A percentile compares a stretch with the other conserved stretches of the same genome.
phyloP scores from a whole-genome alignment of 768 basidiomycete species.

The Mrakia blollopis region DNA sequence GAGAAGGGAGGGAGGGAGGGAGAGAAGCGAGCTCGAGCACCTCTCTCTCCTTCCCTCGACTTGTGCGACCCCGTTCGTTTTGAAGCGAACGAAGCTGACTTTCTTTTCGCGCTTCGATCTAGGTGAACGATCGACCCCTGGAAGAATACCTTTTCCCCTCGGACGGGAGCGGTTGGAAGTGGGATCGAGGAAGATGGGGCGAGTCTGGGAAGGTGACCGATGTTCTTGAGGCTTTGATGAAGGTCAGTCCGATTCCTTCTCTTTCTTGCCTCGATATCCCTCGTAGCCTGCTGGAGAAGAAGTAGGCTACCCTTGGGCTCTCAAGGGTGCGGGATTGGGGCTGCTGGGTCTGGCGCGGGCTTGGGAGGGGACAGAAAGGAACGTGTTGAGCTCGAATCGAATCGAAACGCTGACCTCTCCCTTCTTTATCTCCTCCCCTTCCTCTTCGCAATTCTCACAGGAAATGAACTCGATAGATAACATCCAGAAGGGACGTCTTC shows the following conservation, averaged over 20 bases:
- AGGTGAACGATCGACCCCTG: constrained; percentile 72
- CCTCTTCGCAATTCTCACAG: constrained; percentile 46
- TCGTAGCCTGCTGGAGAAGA: too few species aligned
- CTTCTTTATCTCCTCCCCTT: neutral
- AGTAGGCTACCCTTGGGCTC: too few species aligned
- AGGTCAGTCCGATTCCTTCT: constrained; percentile 51
- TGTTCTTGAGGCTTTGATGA: constrained; percentile 75
- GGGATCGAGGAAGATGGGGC: constrained; percentile 90
- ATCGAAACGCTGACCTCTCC: neutral
- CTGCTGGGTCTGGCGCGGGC: neutral
- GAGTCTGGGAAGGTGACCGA: constrained; percentile 75
- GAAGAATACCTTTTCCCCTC: constrained; percentile 69
- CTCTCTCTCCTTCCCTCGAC: neutral
- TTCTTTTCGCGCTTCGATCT: constrained; percentile 37
- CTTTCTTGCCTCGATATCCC: too few species aligned
- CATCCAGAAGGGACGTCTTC: constrained; percentile 84
- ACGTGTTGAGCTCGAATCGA: neutral
- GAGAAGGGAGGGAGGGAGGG: neutral
- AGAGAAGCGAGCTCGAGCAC: neutral
- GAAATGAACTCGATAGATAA: constrained; percentile 94
- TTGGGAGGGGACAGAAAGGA: neutral
- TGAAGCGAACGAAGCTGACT: neutral
- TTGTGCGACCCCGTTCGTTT: neutral
- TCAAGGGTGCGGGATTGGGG: too few species aligned
- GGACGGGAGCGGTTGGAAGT: constrained; percentile 60